Conservation (phyloP, 106 monocot genomes). For the Allium fistulosum region DNA sequence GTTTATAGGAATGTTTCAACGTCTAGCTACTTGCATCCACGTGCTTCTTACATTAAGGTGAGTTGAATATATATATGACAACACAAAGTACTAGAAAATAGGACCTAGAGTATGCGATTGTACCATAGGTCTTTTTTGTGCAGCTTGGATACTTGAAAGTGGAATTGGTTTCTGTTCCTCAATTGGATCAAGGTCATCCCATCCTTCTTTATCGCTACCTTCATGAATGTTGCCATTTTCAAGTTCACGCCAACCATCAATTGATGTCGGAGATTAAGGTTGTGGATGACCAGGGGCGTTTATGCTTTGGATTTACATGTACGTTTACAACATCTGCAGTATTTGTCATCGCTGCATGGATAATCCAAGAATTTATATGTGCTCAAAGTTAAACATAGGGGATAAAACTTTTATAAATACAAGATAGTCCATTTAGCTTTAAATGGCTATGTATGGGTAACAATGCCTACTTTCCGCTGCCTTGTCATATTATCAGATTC, state of each 20-base stretch:
- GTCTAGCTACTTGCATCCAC: too few species aligned
- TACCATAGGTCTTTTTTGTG: constrained; percentile 64
- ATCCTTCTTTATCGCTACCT: constrained; percentile 80
- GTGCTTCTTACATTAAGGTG: too few species aligned
- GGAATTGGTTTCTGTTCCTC: constrained; percentile 55
- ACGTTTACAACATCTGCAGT: constrained; percentile 8
- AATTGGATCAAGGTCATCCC: constrained; percentile 82
- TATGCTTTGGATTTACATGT: constrained; percentile 18
- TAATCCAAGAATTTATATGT: too few species aligned
- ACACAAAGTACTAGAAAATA: neutral
- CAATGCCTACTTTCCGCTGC: too few species aligned
- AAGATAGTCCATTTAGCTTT: too few species aligned
- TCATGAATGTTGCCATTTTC: constrained; percentile 48
- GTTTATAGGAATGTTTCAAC: too few species aligned
- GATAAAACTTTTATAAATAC: too few species aligned
- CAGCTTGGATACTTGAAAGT: constrained; percentile 63
- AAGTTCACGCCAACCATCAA: constrained; percentile 83
- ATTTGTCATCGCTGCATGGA: constrained; percentile 6
- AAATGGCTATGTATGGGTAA: too few species aligned
- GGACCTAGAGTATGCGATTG: constrained; percentile 45
- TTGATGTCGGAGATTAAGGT: constrained; percentile 72
- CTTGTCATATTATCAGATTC: too few species aligned
- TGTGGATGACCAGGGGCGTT: constrained; percentile 38
- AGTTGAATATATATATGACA: neutral
- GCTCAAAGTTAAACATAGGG: too few species aligned